Conservation (phyloP, 108 stramenopile species). For the Cyclotella kingstonii region DNA sequence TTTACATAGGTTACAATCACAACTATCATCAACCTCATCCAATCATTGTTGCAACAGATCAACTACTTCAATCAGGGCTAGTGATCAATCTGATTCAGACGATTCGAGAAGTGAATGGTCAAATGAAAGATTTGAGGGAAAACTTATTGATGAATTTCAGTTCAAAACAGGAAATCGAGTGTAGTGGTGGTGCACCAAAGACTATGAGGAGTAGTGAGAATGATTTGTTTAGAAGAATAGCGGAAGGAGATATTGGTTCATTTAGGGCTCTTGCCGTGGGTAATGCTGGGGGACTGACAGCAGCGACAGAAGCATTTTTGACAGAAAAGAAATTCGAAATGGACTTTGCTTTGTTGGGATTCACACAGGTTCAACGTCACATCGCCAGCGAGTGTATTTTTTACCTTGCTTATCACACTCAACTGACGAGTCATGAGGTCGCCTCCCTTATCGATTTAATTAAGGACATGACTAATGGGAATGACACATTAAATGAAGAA, state of each 20-base stretch:
- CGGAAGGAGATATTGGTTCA: conserved; percentile 12
- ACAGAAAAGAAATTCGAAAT: conserved; percentile 22
- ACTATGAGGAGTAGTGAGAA: neutral
- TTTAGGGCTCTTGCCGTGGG: conserved; percentile 5
- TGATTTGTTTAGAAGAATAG: neutral
- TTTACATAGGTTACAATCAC: neutral
- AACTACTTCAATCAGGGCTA: conserved; percentile 48
- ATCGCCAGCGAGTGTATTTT: conserved; percentile 66
- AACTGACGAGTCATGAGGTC: conserved; percentile 60
- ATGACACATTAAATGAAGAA: conserved; percentile 6
- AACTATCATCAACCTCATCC: neutral
- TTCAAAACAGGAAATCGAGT: neutral
- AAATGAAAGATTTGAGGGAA: conserved; percentile 18
- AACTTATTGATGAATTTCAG: conserved; percentile 22
- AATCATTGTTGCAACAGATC: conserved; percentile 57
- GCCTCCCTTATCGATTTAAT: conserved; percentile 63
- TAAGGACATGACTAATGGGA: conserved; percentile 56
- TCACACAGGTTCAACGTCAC: conserved; percentile 61
- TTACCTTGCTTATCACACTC: conserved; percentile 77
- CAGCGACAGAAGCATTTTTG: neutral
- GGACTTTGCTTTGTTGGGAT: conserved; percentile 49
- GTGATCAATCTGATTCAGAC: conserved; percentile 53
- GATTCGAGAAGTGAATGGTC: conserved; percentile 51
- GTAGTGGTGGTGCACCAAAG: neutral
- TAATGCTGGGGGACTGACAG: neutral